Percentiles rank a stretch among this genome's conserved stretches.
Conservation (phyloP, 768 basidiomycete genomes). For the Kwoniella shandongensis region DNA sequence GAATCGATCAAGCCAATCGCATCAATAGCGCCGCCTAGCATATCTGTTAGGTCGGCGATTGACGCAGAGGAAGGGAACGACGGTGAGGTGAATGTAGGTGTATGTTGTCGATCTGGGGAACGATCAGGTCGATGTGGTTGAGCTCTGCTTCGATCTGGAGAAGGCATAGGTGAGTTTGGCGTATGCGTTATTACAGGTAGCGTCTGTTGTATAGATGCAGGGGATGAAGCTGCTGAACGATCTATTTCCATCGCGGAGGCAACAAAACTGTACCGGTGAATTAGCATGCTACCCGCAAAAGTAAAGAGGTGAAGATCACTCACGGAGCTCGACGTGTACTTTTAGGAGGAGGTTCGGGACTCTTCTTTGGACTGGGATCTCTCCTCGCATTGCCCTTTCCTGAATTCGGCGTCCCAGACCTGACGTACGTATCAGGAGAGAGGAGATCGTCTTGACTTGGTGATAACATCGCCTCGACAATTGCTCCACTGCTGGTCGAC, state of each 20-base stretch:
- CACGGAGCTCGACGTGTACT: slow-evolving; percentile 33
- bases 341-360: slow-evolving; percentile 40
- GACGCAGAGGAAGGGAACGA: slow-evolving; percentile 18
- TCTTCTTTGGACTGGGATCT: slow-evolving; percentile 25
- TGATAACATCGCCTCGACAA: slow-evolving; percentile 8
- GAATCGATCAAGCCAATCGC: slow-evolving; percentile 46
- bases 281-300: background rate
- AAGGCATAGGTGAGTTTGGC: slow-evolving; percentile 15
- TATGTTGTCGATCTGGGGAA: slow-evolving; percentile 20
- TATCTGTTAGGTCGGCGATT: slow-evolving; percentile 44
- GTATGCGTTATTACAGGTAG: slow-evolving; percentile 36
- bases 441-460: slow-evolving; percentile 10
- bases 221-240: slow-evolving; percentile 4
- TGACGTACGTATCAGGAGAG: slow-evolving; percentile 15
- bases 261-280: background rate
- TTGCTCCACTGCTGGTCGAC: slow-evolving; percentile 8
- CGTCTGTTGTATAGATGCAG: slow-evolving; percentile 2
- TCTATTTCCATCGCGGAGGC: background rate
- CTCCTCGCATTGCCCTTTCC: slow-evolving; percentile 8
- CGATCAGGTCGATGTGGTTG: slow-evolving; percentile 27
- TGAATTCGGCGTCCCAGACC: slow-evolving; percentile 6
- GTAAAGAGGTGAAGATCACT: too few relatives aligned
- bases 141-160: slow-evolving; percentile 16
- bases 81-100: slow-evolving; percentile 16
- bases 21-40: slow-evolving; percentile 48